Conservation (phyloP, 2,329 filamentous ascomycete genomes). For the Phaeosphaeria sp. region DNA sequence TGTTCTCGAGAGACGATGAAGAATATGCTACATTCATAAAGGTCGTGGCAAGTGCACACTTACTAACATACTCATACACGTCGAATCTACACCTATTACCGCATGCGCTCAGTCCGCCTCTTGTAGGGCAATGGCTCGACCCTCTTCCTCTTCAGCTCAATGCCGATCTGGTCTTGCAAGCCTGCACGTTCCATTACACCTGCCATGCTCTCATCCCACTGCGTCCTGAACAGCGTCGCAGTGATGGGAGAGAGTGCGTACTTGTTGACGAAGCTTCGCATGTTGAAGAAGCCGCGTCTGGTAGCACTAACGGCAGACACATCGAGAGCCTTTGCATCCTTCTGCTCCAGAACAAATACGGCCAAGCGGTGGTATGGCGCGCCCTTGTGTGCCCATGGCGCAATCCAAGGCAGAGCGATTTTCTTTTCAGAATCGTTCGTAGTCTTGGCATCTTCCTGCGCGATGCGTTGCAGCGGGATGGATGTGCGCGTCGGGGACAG, state of each 20-base stretch:
- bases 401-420: constrained; percentile 79
- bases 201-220: constrained; percentile 89
- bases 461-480: constrained; percentile 40
- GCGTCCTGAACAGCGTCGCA: constrained; percentile 83
- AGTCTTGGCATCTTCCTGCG: constrained; percentile 46
- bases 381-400: constrained; percentile 88
- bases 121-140: constrained; percentile 72
- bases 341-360: constrained; percentile 83
- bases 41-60: not conserved
- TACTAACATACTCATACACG: not conserved
- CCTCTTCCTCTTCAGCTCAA: constrained; percentile 84
- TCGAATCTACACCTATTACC: constrained; percentile 33
- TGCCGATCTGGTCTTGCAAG: constrained; percentile 72
- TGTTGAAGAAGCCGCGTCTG: constrained; percentile 72
- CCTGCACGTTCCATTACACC: constrained; percentile 83
- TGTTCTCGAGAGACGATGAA: not conserved
- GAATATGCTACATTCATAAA: constrained; percentile 15
- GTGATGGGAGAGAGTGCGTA: constrained; percentile 76
- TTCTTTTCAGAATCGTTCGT: constrained; percentile 59
- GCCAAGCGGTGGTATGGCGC: constrained; percentile 88
- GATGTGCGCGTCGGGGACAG: constrained; percentile 61
- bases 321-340: constrained; percentile 54
- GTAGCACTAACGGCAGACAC: constrained; percentile 74
- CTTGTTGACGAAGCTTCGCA: constrained; percentile 76
- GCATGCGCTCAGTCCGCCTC: constrained; percentile 60